Percentiles rank a stretch among this genome's conserved stretches.
Conservation (phyloP, 2,329 filamentous ascomycete genomes). For the Aspergillus sp. region DNA sequence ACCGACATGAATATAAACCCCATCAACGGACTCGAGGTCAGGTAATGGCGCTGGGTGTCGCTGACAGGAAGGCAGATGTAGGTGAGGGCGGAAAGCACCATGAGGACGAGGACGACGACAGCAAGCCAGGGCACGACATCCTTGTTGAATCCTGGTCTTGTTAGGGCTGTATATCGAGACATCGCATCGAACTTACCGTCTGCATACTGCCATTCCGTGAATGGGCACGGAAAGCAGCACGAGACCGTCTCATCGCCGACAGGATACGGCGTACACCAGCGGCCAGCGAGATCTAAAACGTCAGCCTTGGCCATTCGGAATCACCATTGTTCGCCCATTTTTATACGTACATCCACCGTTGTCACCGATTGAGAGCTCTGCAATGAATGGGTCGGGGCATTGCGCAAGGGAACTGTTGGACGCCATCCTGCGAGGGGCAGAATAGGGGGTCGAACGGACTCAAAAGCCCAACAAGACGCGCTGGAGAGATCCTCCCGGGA, state of each 20-base stretch:
- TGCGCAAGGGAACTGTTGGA: conserved; percentile 1
- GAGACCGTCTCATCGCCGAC: conserved; percentile 3
- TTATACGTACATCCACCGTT: conserved; percentile 4
- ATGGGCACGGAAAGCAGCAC: conserved; percentile 11
- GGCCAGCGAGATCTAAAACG: conserved; percentile 1
- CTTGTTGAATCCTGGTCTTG: neutral
- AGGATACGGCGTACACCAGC: conserved; percentile 1
- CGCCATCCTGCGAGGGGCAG: neutral
- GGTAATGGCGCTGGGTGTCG: conserved; percentile 8
- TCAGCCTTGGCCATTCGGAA: neutral
- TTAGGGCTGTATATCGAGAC: neutral
- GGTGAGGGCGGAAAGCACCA: conserved; percentile 2
- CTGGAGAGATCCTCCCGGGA: neutral
- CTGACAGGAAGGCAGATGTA: conserved; percentile 2
- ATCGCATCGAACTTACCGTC: neutral
- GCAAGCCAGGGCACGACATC: conserved; percentile 11
- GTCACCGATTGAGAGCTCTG: neutral
- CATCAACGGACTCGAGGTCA: conserved; percentile 1
- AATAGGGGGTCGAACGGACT: no score
- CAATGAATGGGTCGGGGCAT: conserved; percentile 7
- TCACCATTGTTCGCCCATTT: no score
- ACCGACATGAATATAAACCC: conserved; percentile 11
- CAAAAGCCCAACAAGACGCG: neutral
- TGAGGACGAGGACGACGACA: conserved; percentile 4
- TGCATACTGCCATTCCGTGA: conserved; percentile 8